phyloP scores from a whole-genome alignment of 305 asterid species.

The Vinca major region DNA sequence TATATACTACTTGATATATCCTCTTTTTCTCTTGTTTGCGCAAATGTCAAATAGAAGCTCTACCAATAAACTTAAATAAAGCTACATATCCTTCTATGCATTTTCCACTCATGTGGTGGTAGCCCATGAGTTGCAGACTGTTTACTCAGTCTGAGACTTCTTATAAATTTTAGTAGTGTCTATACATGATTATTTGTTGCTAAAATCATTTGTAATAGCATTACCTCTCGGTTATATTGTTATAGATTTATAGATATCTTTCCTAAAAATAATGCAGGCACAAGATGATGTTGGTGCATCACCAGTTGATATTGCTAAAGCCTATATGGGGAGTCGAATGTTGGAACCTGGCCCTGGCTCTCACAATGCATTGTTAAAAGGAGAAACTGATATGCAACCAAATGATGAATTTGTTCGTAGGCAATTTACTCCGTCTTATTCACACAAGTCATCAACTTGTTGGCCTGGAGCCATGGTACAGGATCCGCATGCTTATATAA shows the following conservation, averaged over 20 bases:
- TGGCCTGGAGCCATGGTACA: slow-evolving; percentile 77
- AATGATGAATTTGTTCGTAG: slow-evolving; percentile 40
- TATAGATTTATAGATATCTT: not conserved
- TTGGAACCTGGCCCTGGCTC: slow-evolving; percentile 40
- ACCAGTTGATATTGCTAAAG: slow-evolving; percentile 87
- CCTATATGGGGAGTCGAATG: slow-evolving; percentile 74
- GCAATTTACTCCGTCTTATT: slow-evolving; percentile 44
- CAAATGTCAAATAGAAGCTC: not conserved
- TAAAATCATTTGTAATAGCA: not conserved
- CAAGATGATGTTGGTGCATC: slow-evolving; percentile 66
- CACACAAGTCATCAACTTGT: slow-evolving; percentile 54
- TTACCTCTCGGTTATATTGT: not conserved
- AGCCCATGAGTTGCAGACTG: not conserved
- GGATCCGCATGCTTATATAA: slow-evolving; percentile 38
- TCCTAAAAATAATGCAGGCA: slow-evolving; percentile 41
- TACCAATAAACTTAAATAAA: not conserved
- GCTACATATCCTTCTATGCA: no score
- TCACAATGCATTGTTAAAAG: slow-evolving; percentile 24
- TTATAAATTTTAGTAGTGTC: not conserved
- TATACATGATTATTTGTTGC: not conserved
- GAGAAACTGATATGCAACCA: slow-evolving; percentile 26
- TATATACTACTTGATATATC: not conserved
- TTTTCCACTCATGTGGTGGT: not conserved
- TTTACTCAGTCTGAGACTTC: not conserved
- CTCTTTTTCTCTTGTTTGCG: not conserved